These are phyloP conservation scores for Prunella vulgaris DNA, from an alignment of 257 asterid genomes.

Conservation along the genomic window DNA sequence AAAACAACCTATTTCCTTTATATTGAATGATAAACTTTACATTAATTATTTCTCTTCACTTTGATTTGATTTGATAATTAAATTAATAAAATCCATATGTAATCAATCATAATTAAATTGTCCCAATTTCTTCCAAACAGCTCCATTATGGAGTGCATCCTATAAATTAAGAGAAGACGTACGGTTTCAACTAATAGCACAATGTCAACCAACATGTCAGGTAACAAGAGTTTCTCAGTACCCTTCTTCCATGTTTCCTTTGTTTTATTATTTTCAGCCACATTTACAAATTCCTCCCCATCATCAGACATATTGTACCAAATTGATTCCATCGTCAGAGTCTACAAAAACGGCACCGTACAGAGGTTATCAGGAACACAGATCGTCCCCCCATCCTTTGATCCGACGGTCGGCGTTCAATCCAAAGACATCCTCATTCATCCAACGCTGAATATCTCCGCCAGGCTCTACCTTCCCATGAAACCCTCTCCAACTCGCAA, in stretches of 20 bases:
- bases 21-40: no score
- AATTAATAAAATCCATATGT: no score
- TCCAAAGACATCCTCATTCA: conserved; percentile 43
- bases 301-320: conserved; percentile 28
- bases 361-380: conserved; percentile 32
- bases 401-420: conserved; percentile 33
- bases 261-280: background rate
- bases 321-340: conserved; percentile 11
- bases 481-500: conserved; percentile 10
- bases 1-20: no score
- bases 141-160: no score
- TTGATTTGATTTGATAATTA: no score
- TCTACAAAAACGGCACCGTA: conserved; percentile 40
- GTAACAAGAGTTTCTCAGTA: background rate
- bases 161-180: no score
- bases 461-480: conserved; percentile 44
- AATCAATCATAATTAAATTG: no score
- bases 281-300: conserved; percentile 11
- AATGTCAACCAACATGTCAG: no score
- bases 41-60: no score
- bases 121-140: no score
- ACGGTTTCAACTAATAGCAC: no score
- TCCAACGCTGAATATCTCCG: conserved; percentile 25
- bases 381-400: conserved; percentile 25
- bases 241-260: background rate